Percentiles rank a stretch among this genome's conserved stretches.
phyloP scores from a whole-genome alignment of 108 stramenopile species.

The Nitzschia sp. region DNA sequence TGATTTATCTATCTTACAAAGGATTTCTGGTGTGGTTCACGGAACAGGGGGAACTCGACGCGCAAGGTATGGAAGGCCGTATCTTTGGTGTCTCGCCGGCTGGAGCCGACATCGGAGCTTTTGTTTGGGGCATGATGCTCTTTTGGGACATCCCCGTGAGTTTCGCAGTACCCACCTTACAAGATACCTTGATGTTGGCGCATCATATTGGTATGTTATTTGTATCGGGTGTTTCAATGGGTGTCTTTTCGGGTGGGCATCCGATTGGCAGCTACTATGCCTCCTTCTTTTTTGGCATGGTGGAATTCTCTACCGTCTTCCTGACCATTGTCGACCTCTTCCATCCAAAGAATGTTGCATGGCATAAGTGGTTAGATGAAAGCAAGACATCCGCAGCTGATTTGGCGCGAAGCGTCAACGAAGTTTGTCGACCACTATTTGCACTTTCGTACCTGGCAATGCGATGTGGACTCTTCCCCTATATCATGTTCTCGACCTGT shows the following conservation, averaged over 20 bases:
- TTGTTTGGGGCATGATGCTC: constrained; percentile 32
- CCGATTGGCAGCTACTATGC: constrained; percentile 53
- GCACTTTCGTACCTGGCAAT: constrained; percentile 48
- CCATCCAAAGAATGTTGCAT: constrained; percentile 60
- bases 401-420: constrained; percentile 35
- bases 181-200: constrained; percentile 45
- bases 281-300: constrained; percentile 63
- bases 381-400: constrained; percentile 2
- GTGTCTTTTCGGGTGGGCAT: constrained; percentile 26
- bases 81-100: constrained; percentile 4
- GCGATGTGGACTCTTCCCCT: constrained; percentile 59
- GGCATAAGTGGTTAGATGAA: constrained; percentile 43
- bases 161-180: constrained; percentile 18
- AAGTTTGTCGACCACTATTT: constrained; percentile 44
- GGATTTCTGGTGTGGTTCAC: constrained; percentile 45
- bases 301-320: constrained; percentile 61
- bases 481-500: constrained; percentile 26
- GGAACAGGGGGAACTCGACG: constrained; percentile 1
- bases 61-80: neutral
- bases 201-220: constrained; percentile 66
- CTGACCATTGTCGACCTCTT: constrained; percentile 61
- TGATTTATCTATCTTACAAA: constrained; percentile 46
- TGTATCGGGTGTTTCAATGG: constrained; percentile 45
- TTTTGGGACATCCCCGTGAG: constrained; percentile 62
- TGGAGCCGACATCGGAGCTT: constrained; percentile 14